Base-by-base conservation (phyloP, 2,329 filamentous ascomycete species). In the Aspergillus niger region DNA sequence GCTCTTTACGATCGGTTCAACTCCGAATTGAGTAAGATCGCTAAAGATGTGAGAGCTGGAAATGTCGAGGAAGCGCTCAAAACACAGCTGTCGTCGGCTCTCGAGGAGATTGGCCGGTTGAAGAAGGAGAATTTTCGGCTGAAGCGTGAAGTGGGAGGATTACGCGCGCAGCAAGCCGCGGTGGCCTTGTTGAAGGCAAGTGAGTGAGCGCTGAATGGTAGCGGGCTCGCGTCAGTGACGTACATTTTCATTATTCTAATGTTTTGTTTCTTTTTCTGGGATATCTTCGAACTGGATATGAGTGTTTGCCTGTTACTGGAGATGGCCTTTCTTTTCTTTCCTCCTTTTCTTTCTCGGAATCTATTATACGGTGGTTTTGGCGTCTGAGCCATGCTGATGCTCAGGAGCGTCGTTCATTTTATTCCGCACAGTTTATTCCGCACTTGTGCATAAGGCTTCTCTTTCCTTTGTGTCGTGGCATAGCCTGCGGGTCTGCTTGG, bases 1-100 rank as follows among this genome's bases (percentile, higher is more conserved):
- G 85, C 94, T 30, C 82, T 98, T 58, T 97, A 97, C 75, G 90
- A 94, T 66, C 89, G 89, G 62, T 97, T 97, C 81, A 97, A 97
- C 70, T 86, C 87, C n/a, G 94, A 97, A 77, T 80, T 98, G 51
- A 89, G 86, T 68, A 92, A 90, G 79, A 91, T 97, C 62, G 83
- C 92, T 47, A 89, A 87, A 74, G 91, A 89, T 43, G 83, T 95
- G 51, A 89, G 89, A 66, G 86, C 86, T 3, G 89, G 90, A 52
- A 89, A 91, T 44, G 91, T 91, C 10, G 90, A 91, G 68, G 90
- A 92, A 69, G 91, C 94, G 68, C 77, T 97, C 61, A 83, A 92
- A 70, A 79, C 79, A 38, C 86, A 87, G 71, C 74, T 97, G 61
- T 89, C 85, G 67, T 90, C 92, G 65, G 84, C 86, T 55, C 84